These are phyloP conservation scores for Leptomonas pyrrhocoris DNA, from an alignment of 208 protist species.

Conservation along the genomic window DNA sequence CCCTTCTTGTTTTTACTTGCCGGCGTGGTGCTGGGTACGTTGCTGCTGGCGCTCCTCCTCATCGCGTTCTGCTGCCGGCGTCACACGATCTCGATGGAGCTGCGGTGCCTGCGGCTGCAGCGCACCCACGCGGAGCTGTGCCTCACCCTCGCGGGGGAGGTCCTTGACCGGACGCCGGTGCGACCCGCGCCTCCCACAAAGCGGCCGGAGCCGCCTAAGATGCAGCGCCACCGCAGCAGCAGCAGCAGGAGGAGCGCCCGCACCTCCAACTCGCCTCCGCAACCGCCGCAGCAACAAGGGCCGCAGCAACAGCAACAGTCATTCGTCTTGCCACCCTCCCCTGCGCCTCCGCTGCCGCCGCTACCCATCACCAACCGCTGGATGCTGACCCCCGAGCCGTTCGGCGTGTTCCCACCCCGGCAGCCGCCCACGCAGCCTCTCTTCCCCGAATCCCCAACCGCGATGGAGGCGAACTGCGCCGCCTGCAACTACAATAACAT, in stretches of 20 bases:
- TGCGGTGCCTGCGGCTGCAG: slow-evolving; percentile 22
- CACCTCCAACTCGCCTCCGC: too few relatives aligned
- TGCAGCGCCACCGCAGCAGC: background rate
- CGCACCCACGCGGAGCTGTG: slow-evolving; percentile 22
- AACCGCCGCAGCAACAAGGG: background rate
- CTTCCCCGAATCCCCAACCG: background rate
- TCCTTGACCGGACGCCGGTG: slow-evolving; percentile 5
- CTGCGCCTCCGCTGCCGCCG: too few relatives aligned
- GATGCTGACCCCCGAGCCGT: background rate
- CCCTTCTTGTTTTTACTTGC: slow-evolving; percentile 26
- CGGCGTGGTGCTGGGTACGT: slow-evolving; percentile 11
- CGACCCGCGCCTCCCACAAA: background rate
- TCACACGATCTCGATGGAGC: slow-evolving; percentile 12
- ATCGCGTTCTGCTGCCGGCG: slow-evolving; percentile 24
- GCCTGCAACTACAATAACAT: background rate
- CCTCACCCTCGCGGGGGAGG: slow-evolving; percentile 6
- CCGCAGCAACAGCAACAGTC: background rate
- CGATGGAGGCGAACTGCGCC: background rate
- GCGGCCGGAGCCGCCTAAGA: background rate
- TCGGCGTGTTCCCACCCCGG: background rate
- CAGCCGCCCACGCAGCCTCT: background rate
- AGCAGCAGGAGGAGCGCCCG: background rate
- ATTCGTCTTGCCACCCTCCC: too few relatives aligned
- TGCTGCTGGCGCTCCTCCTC: slow-evolving; percentile 17
- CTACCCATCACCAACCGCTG: background rate